Percentiles rank a stretch among this genome's conserved stretches.
Evolutionary conservation across 148 eudicot genomes (phyloP).

Genomic region (Selenicereus undatus): DNA sequence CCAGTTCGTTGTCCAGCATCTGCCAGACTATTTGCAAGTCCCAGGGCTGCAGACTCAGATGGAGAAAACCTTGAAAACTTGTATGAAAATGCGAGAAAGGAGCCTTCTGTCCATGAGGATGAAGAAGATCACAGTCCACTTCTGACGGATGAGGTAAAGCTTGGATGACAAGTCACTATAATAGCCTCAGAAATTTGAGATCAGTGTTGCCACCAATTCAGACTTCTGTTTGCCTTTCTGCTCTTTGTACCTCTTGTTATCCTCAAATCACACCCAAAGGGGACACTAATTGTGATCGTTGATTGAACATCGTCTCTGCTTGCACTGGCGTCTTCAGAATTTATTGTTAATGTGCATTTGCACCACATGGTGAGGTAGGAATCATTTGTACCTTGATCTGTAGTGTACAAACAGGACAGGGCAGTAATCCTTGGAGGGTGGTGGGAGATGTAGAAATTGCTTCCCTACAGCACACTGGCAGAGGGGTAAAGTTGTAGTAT

Average conservation of each 20-base stretch:
- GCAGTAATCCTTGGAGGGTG: too few species aligned
- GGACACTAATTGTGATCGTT: too few species aligned
- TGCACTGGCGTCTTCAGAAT: neutral
- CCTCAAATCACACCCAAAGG: too few species aligned
- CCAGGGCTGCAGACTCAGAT: constrained; percentile 34
- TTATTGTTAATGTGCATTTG: too few species aligned
- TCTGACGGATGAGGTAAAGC: constrained; percentile 54
- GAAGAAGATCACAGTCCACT: constrained; percentile 25
- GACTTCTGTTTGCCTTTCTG: neutral
- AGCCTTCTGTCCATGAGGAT: constrained; percentile 15
- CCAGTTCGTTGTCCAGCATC: constrained; percentile 49
- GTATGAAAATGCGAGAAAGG: constrained; percentile 31
- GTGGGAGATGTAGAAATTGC: too few species aligned
- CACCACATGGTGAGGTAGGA: too few species aligned
- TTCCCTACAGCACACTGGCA: too few species aligned
- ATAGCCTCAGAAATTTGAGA: neutral
- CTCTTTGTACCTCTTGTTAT: too few species aligned
- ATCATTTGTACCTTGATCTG: too few species aligned
- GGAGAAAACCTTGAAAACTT: constrained; percentile 36
- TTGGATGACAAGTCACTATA: neutral
- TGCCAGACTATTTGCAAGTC: constrained; percentile 31
- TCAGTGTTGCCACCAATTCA: neutral
- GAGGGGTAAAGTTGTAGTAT: too few species aligned
- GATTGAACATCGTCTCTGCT: neutral
- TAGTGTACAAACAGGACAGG: too few species aligned